Percentiles rank a stretch among this genome's conserved stretches.
Conservation (phyloP, 139 green algal species). For the Nannochloris sp. region DNA sequence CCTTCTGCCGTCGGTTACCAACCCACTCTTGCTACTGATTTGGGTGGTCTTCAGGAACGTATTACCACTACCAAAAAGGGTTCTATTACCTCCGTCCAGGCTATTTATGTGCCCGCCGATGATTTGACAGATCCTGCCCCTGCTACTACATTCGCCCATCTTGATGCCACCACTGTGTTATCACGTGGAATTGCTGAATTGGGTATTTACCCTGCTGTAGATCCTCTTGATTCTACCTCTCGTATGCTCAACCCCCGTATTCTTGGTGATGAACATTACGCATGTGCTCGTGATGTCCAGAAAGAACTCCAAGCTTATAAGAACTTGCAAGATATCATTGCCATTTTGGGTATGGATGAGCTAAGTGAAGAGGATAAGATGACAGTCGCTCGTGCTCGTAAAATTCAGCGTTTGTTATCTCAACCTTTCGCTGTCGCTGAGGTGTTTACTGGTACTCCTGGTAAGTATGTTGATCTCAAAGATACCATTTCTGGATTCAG, state of each 20-base stretch:
- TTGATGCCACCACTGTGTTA: conserved; percentile 98
- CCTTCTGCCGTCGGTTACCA: conserved; percentile 99
- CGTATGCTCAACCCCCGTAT: conserved; percentile 95
- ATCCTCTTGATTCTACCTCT: conserved; percentile 97
- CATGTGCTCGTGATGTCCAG: conserved; percentile 89
- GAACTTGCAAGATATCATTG: conserved; percentile 99
- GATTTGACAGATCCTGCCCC: conserved; percentile 97
- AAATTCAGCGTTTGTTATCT: conserved; percentile 98
- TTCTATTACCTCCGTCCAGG: conserved; percentile 98
- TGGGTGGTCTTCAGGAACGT: conserved; percentile 95
- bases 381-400: conserved; percentile 92
- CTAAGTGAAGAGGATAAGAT: conserved; percentile 99
- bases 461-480: conserved; percentile 94
- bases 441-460: conserved; percentile 95
- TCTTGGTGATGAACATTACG: conserved; percentile 95
- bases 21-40: conserved; percentile 95
- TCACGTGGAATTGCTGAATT: conserved; percentile 97
- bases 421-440: conserved; percentile 99
- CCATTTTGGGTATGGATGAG: conserved; percentile 99
- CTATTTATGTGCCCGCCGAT: conserved; percentile 98
- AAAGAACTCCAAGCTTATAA: conserved; percentile 97
- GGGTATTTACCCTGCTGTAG: conserved; percentile 99
- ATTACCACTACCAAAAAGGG: conserved; percentile 98
- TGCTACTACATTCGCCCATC: conserved; percentile 96
- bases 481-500: conserved; percentile 93